Conservation (phyloP, 2,329 filamentous ascomycete genomes). For the Whalleya microplaca region DNA sequence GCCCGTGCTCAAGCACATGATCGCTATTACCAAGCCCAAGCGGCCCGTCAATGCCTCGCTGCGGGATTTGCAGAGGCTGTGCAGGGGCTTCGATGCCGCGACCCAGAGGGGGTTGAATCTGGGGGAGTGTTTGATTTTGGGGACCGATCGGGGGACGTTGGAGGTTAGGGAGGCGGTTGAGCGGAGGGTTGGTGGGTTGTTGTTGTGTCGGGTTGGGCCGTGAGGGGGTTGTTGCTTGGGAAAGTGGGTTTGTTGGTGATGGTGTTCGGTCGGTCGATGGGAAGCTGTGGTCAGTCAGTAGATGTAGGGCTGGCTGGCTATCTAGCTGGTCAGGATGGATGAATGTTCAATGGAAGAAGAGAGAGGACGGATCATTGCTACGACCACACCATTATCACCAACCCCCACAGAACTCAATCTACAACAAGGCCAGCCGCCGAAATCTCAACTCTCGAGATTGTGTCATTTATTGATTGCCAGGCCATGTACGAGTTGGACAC, state of each 20-base stretch:
- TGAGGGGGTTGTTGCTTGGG: conserved; percentile 10
- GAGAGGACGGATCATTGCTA: not conserved
- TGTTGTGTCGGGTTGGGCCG: conserved; percentile 68
- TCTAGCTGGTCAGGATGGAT: not conserved
- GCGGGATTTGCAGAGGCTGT: conserved; percentile 64
- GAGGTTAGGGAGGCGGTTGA: conserved; percentile 83
- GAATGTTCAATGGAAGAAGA: not conserved
- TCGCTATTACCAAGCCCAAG: conserved; percentile 73
- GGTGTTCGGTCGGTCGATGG: not conserved
- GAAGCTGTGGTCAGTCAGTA: not conserved
- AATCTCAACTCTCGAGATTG: not conserved
- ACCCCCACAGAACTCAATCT: not conserved
- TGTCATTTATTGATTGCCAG: conserved; percentile 4
- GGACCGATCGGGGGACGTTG: conserved; percentile 76
- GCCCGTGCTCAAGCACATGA: conserved; percentile 73
- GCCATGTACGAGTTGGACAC: not conserved
- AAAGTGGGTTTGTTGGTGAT: not conserved
- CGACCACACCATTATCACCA: not conserved
- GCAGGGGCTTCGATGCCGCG: conserved; percentile 67
- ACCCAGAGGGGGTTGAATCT: conserved; percentile 70
- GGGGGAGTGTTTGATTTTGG: conserved; percentile 82
- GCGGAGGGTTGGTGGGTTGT: conserved; percentile 77
- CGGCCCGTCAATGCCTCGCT: conserved; percentile 70
- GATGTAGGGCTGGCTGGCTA: too few species aligned
- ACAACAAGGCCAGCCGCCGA: not conserved